Evolutionary conservation across 306 rosid species (phyloP), one percentile per base, ranked within the genome.

Genomic region (Cicer cuneatum): DNA sequence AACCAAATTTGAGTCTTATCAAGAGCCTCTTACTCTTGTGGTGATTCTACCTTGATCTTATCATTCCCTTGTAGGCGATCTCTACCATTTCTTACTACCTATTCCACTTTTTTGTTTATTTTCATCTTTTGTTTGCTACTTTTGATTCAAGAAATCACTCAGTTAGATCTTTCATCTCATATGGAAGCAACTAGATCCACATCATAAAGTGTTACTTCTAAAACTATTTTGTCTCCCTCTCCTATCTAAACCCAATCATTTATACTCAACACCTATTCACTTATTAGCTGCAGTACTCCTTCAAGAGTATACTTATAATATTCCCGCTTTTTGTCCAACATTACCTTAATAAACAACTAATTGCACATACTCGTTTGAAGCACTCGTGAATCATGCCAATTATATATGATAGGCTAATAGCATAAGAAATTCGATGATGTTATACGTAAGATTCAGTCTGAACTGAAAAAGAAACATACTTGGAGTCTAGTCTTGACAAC

Each of bases 401-500:
- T 37, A 15, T 14, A 59, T 49, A 46, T 58, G 15, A 62, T 70
- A 74, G 24, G 46, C 46, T 43, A 37, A 43, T 66, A 72, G 7
- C 29, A 46, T 13, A 77, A 33, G 63, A 35, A 64, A 73, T 53
- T 62, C 8, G 3, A 43, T 47, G 76, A 10, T 48, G 45, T 49
- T 40, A 16, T 11, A n/a, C 15, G 11, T 16, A 11, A 29, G 10
- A 18, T 53, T 78, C 53, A 65, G 70, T 15, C 19, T 18, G 63
- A 75, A 69, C 49, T 35, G 76, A 79, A 66, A 66, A 66, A 73
- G 79, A 81, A 74, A 79, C 88, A 42, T 15, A 92, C 97, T 69
- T 92, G 96, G 73, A 92, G 85, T 78, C 98, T 92, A 54, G 98
- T 92, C 87, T 92, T 92, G 71, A 92, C 98, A 78, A 92, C 98